Base-by-base conservation (phyloP, 208 protist species). In the Leishmania turanica region DNA sequence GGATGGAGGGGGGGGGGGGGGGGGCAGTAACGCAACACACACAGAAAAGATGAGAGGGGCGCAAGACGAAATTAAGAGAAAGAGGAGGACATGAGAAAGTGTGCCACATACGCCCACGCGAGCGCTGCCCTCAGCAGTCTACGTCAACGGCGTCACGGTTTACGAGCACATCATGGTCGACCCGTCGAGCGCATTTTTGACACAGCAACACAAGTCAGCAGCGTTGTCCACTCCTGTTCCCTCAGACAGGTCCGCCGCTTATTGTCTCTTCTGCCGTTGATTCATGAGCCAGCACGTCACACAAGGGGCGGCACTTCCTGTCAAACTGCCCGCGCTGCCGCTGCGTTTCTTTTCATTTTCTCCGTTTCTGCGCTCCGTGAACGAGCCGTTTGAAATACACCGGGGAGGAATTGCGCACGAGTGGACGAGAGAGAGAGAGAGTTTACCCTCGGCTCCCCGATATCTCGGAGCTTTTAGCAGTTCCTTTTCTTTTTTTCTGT, bases 61-160 rank as follows among this genome's bases (percentile, higher is more conserved):
- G 27, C 17, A 27, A 81, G 45, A 31, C 21, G 83, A 64, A 54
- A 81, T 40, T n/a, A 34, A 56, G 75, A 77, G 40, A 54, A 34
- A 56, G 75, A 77, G n/a, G n/a, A 83, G 66, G 65, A 24, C 24
- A 62, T 62, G 7, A n/a, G 56, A 31, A 24, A 62, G 56, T 0
- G 7, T 31, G 56, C 24, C 24, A 31, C 56, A n/a, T 9, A 5
- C 27, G 19, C 24, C 27, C 31, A n/a, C 24, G 24, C 56, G 31
- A n/a, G 24, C 31, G 7, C 56, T 9, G 24, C 56, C 24, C 24
- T 62, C 8, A 24, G 56, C 56, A 5, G 56, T 13, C 56, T 54
- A 65, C n/a, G 60, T 11, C 21, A 34, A 47, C 34, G 37, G 65
- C 17, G 65, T 2, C 49, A 47, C 11, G 19, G 37, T 9, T n/a